A percentile compares a stretch with the other conserved stretches of the same genome.
Conservation (phyloP, 2,329 filamentous ascomycete species). For the Orbilia javanica region DNA sequence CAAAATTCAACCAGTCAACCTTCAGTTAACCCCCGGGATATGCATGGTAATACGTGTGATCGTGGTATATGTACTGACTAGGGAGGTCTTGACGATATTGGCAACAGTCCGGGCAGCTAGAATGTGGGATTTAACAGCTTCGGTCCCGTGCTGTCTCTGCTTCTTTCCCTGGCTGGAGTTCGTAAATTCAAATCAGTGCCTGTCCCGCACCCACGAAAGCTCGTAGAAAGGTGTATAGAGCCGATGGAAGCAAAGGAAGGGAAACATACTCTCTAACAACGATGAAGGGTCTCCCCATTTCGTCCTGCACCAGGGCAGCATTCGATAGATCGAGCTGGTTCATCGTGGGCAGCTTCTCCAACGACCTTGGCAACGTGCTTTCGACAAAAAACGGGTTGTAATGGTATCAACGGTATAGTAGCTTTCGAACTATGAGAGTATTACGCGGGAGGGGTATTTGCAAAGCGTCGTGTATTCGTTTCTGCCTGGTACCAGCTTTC, state of each 20-base stretch:
- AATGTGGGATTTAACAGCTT: slow-evolving; percentile 98
- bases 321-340: slow-evolving; percentile 59
- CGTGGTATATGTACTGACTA: slow-evolving; percentile 68
- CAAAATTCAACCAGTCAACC: slow-evolving; percentile 56
- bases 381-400: background rate
- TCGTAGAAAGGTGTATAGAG: background rate
- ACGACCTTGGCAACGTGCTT: slow-evolving; percentile 26
- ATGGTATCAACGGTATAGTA: slow-evolving; percentile 4
- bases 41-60: slow-evolving; percentile 16
- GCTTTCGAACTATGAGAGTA: slow-evolving; percentile 10
- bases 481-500: slow-evolving; percentile 27
- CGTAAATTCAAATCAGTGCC: slow-evolving; percentile 57
- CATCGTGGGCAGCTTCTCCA: slow-evolving; percentile 47
- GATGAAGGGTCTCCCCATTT: slow-evolving; percentile 96
- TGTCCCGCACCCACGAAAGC: slow-evolving; percentile 11
- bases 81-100: slow-evolving; percentile 96
- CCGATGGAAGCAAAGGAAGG: slow-evolving; percentile 3
- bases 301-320: slow-evolving; percentile 89
- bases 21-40: slow-evolving; percentile 7
- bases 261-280: slow-evolving; percentile 90
- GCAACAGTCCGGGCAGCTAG: slow-evolving; percentile 95
- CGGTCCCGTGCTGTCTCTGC: slow-evolving; percentile 95
- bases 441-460: slow-evolving; percentile 1
- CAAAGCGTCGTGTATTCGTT: slow-evolving; percentile 19
- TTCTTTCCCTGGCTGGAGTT: slow-evolving; percentile 87